Base-by-base conservation (phyloP, 1,139 yeast species). In the Lodderomyces oxycetoniae region DNA sequence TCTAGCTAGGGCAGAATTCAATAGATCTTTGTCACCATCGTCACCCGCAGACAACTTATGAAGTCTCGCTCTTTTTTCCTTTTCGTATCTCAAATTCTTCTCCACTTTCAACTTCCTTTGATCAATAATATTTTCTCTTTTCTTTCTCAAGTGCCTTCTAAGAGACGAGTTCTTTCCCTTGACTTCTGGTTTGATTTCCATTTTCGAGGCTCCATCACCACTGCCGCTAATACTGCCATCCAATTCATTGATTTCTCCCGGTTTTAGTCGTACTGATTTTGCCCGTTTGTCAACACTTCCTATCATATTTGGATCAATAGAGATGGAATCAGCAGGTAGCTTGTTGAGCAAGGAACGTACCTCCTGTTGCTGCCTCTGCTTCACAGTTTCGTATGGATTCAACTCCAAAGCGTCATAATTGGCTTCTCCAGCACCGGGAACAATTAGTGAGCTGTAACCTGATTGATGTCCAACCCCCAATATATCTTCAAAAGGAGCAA, bases 361-460 rank as follows among this genome's bases (percentile, higher is more conserved):
- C 67, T 93, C 98, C 37, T 76, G 74, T 63, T 91, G 94, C 59
- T 91, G 95, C 67, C 98, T 81, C 61, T 89, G 96, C 56, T 86
- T 83, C 32, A 88, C 80, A 15, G 93, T 76, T 61, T 87, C 95
- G 63, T 73, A 93, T 42, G 98, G 98, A 59, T 93, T 93, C 50
- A 81, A 62, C 60, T 93, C 98, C 52, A 88, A 64, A 2, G 98
- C 89, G 66, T 93, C 99, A 55, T 76, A 89, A 62, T 93, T 93
- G 41, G 98, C 96, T 63, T 93, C 98, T 67, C 98, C 99, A 33
- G 97, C 69, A 26, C 99, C 99, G 25, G 99, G 98, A 38, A 91
- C 74, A 45, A 93, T 83, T 38, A 93, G 51, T 15, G 93, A 82
- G 17, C 82, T 76, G 36, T 88, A 71, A 16, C 97, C 96, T 10